Percentiles rank a stretch among this genome's conserved stretches.
Conservation (phyloP, 1,284 basidiomycete genomes). For the Hymenochaete sp. region DNA sequence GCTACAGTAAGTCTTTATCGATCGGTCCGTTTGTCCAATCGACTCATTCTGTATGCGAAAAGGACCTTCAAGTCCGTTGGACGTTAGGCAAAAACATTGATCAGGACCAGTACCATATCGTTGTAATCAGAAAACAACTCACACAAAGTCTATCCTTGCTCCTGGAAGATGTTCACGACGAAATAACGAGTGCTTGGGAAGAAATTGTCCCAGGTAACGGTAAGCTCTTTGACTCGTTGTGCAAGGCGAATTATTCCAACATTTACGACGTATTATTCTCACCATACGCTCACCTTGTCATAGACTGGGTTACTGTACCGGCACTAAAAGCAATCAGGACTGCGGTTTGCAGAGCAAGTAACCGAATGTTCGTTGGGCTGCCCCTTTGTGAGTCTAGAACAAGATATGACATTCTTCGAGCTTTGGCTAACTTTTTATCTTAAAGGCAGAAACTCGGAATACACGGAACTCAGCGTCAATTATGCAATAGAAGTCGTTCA, state of each 20-base stretch:
- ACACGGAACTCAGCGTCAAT: conserved; percentile 28
- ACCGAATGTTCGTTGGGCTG: conserved; percentile 34
- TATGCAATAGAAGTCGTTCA: conserved; percentile 27
- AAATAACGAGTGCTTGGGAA: conserved; percentile 21
- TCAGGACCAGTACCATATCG: conserved; percentile 24
- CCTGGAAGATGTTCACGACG: conserved; percentile 23
- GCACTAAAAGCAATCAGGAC: conserved; percentile 29
- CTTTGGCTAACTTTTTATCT: neutral
- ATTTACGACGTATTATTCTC: no score
- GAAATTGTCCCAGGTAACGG: conserved; percentile 19
- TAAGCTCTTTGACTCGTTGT: conserved; percentile 12
- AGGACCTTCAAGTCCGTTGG: no score
- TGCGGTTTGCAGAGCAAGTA: conserved; percentile 33
- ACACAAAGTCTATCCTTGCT: conserved; percentile 21
- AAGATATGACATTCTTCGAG: neutral
- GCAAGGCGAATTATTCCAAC: neutral
- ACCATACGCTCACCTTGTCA: neutral
- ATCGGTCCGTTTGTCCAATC: neutral
- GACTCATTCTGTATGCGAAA: no score
- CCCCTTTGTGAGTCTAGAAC: conserved; percentile 35
- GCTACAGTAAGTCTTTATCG: conserved; percentile 21
- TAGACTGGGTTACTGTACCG: conserved; percentile 33
- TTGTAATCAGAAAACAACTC: conserved; percentile 21
- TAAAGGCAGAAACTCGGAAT: conserved; percentile 35
- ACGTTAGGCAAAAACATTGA: no score